A percentile compares a stretch with the other conserved stretches of the same genome.
Evolutionary conservation across 192 early-diverging fungal genomes (phyloP).

Genomic region (Paraglomus brasilianum): DNA sequence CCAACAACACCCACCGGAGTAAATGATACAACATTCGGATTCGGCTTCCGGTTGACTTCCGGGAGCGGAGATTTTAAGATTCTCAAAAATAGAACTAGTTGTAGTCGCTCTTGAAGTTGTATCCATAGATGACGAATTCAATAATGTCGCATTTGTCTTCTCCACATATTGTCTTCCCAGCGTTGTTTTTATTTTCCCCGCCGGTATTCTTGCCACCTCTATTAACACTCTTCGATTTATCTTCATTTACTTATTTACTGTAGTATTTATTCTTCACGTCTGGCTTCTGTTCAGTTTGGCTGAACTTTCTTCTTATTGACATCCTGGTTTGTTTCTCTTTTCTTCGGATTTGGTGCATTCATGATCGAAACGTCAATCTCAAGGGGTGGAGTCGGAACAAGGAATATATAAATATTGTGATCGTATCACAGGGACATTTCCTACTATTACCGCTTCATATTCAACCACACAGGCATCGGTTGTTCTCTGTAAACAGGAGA

Average conservation of each 20-base stretch:
- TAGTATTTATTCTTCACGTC: not conserved
- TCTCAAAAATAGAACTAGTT: constrained; percentile 16
- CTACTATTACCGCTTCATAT: too few species aligned
- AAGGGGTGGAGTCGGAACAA: too few species aligned
- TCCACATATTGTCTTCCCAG: constrained; percentile 25
- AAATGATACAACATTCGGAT: constrained; percentile 64
- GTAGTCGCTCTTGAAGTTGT: not conserved
- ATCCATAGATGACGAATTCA: not conserved
- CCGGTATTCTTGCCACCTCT: not conserved
- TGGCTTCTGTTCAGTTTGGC: constrained; percentile 12
- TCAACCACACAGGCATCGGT: too few species aligned
- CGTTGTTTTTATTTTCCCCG: not conserved
- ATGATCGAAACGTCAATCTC: too few species aligned
- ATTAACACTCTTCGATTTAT: constrained; percentile 6
- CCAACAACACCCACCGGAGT: constrained; percentile 63
- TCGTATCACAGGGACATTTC: too few species aligned
- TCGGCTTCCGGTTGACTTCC: constrained; percentile 72
- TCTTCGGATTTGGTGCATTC: constrained; percentile 33
- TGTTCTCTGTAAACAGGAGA: too few species aligned
- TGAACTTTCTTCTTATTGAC: too few species aligned
- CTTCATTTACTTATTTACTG: constrained; percentile 21
- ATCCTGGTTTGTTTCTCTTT: too few species aligned
- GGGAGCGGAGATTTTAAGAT: too few species aligned
- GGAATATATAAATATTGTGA: too few species aligned
- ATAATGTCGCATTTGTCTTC: constrained; percentile 30